These are phyloP conservation scores for Botrytis medusae DNA, from an alignment of 2,329 filamentous ascomycete species.

Conservation along the genomic window DNA sequence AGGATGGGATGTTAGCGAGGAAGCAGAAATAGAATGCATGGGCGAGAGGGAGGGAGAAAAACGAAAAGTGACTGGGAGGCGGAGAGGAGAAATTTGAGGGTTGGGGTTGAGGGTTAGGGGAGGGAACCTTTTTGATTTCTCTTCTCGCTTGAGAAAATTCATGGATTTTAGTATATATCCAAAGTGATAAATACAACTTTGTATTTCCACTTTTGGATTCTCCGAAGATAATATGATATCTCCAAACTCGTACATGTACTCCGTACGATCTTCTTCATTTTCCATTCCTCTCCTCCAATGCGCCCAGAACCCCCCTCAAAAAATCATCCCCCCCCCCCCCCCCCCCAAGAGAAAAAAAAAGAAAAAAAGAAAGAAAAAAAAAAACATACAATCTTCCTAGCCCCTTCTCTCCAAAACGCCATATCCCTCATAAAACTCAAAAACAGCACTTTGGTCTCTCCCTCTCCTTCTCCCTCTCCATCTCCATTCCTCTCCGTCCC, in stretches of 20 bases:
- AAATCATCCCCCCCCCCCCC: no score
- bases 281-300: background rate
- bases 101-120: background rate
- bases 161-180: background rate
- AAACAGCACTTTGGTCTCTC: conserved; percentile 60
- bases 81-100: no score
- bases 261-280: background rate
- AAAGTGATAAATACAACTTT: background rate
- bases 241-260: no score
- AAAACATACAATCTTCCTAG: conserved; percentile 60
- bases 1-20: background rate
- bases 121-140: background rate
- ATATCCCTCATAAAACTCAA: conserved; percentile 81
- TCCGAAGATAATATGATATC: background rate
- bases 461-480: conserved; percentile 13
- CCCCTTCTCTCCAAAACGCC: conserved; percentile 74
- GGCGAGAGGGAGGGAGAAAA: background rate
- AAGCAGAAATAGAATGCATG: no score
- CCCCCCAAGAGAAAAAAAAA: rapidly evolving
- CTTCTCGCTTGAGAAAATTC: background rate
- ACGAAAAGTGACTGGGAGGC: no score
- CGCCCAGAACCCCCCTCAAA: no score
- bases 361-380: conserved; percentile 5
- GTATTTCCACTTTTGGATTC: background rate
- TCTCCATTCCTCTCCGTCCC: conserved; percentile 5